Base-by-base conservation (phyloP, 169 alveolate species). In the Cryptosporidium xiaoi region DNA sequence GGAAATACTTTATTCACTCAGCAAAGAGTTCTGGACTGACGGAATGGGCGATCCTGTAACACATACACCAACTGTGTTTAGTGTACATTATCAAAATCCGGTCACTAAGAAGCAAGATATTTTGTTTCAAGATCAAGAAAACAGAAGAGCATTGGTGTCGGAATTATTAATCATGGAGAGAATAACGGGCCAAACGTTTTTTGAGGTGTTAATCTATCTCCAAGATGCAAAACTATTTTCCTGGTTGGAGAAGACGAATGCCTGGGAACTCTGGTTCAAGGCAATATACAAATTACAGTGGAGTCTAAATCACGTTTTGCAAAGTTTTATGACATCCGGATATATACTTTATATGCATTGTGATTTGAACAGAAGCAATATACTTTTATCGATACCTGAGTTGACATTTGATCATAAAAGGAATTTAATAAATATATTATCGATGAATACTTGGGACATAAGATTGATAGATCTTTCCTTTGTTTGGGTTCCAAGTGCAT, bases 311-410 rank as follows among this genome's bases (percentile, higher is more conserved):
- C 87, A 77, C 33, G 18, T 62, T n/a, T 6, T 77, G 24, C 87
- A 77, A 44, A 77, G 87, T 48, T 77, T 77, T 34, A 60, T 77
- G 69, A 34, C 71, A 3, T 44, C 87, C 16, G 87, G 87, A 12
- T 77, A 77, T 48, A 5, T 77, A 24, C 50, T 77, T 24, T 77
- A 77, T 77, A 77, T 77, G 87, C 87, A 77, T 77, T 77, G 87
- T 20, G 87, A 77, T n/a, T 62, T 77, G 18, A 77, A 77, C 64
- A 60, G 87, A 62, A 77, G 87, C 48, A 77, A 77, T 46, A 77
- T 77, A 15, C 27, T 77, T 20, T 46, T 77, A 24, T 62, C 69
- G 24, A 77, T 77, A 16, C 87, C 87, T 2, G 48, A 65, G 7
- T n/a, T 77, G 36, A 77, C 87, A n/a, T n/a, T 44, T 31, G 64